Evolutionary conservation across 2,329 filamentous ascomycete species (phyloP).

Genomic region (Beauveria varroae): DNA sequence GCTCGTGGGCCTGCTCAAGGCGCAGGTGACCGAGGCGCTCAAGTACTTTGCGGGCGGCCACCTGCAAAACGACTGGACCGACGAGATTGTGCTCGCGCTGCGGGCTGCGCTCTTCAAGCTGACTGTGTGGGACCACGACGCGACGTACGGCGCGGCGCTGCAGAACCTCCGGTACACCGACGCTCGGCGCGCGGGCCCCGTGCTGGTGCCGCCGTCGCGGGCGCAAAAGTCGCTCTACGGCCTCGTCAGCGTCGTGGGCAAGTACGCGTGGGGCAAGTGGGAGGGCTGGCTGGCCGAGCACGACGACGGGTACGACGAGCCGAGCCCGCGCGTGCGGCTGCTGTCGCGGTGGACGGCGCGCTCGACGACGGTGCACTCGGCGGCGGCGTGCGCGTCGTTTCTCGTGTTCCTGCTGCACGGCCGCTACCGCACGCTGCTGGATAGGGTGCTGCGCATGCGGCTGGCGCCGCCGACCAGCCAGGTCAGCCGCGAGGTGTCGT

Average conservation of each 20-base stretch:
- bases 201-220: constrained; percentile 62
- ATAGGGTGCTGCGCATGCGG: constrained; percentile 75
- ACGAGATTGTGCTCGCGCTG: constrained; percentile 74
- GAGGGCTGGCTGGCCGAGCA: constrained; percentile 75
- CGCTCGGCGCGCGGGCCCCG: constrained; percentile 57
- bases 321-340: constrained; percentile 40
- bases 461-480: constrained; percentile 79
- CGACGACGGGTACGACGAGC: constrained; percentile 66
- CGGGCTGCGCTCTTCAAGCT: constrained; percentile 85
- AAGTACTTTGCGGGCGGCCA: constrained; percentile 74
- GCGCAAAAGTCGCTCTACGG: constrained; percentile 84
- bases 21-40: constrained; percentile 78
- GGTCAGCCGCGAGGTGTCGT: constrained; percentile 84
- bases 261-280: constrained; percentile 89
- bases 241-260: constrained; percentile 74
- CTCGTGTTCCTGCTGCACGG: constrained; percentile 87
- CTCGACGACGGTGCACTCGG: constrained; percentile 67
- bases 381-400: constrained; percentile 78
- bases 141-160: constrained; percentile 85
- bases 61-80: constrained; percentile 76
- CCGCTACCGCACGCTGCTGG: constrained; percentile 81
- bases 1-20: constrained; percentile 74
- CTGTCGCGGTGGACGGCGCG: constrained; percentile 64
- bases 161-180: constrained; percentile 90
- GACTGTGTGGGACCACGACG: constrained; percentile 92